Evolutionary conservation across 2,329 filamentous ascomycete genomes (phyloP).

Genomic region (Colletotrichum godetiae): DNA sequence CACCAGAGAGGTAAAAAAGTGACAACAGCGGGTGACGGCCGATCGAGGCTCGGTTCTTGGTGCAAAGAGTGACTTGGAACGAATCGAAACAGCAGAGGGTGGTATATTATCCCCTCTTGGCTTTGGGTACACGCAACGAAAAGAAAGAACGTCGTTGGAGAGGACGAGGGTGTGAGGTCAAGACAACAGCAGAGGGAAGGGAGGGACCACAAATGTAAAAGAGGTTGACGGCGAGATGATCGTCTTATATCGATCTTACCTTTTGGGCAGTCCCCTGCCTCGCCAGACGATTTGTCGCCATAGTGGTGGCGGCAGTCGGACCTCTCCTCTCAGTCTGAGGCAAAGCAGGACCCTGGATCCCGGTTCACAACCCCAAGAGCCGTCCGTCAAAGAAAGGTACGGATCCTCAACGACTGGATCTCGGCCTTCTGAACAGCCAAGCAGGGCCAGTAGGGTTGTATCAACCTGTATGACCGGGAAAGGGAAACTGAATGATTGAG

Average conservation of each 20-base stretch:
- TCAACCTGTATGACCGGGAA: not conserved
- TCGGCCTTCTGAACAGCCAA: constrained; percentile 8
- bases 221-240: constrained; percentile 29
- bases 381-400: not conserved
- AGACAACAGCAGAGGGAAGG: constrained; percentile 21
- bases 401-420: constrained; percentile 22
- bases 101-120: constrained; percentile 8
- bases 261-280: constrained; percentile 29
- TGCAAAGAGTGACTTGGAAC: constrained; percentile 27
- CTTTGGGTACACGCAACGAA: constrained; percentile 14
- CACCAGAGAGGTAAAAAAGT: constrained; percentile 21
- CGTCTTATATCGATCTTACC: constrained; percentile 36
- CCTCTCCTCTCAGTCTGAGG: constrained; percentile 23
- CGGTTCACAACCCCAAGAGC: constrained; percentile 7
- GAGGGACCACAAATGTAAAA: constrained; percentile 7
- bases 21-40: constrained; percentile 35
- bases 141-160: constrained; percentile 27
- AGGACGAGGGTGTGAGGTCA: constrained; percentile 23
- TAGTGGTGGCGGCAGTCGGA: constrained; percentile 28
- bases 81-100: not conserved
- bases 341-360: constrained; percentile 23
- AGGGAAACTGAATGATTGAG: not conserved
- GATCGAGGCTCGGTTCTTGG: constrained; percentile 15
- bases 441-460: not conserved
- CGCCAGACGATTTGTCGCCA: constrained; percentile 25